Evolutionary conservation across 1,284 basidiomycete genomes (phyloP), one percentile per base, ranked within the genome.

Genomic region (Sporisorium graminicola): DNA sequence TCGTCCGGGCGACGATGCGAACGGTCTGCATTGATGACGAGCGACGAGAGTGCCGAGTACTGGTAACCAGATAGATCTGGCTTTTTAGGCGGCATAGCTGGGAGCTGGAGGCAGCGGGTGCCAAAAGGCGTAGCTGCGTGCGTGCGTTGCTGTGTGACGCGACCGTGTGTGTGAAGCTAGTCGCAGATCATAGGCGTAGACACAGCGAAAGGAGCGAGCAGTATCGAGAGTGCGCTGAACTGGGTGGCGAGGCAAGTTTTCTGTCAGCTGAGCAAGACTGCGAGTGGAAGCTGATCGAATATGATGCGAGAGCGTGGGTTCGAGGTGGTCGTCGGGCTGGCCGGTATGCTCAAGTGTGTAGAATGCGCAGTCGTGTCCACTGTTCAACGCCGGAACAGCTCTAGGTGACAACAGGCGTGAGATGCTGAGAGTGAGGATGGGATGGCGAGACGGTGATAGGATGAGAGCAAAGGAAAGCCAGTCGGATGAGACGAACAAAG

Each of bases 1-100:
- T 99, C 97, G 59, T 84, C 80, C 18, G 78, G 65, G 5, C 74
- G 75, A 42, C 77, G 79, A 51, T 76, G 67, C 13, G 73, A 64
- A 12, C 82, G 80, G 37, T 83, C 83, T 2, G 82, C 70, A 52
- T 69, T 80, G 65, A 83, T 82, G 65, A 85, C 83, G 42, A 82
- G 79, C 18, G 82, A 83, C 20, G 81, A 83, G 46, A 85, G 79
- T 26, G 83, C 83, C 55, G 80, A 81, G 67, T 85, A 85, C 68
- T 84, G 83, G 75, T 85, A 85, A 53, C 83, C 83, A 46, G 82
- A 83, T 33, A 78, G 70, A 56, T 85, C 83, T 52, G 77, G 81
- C 68, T 82, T 82, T 51, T 83, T 82, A 22, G 82, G 82, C 57
- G 82, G 79, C 83, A 84, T 84, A 31, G 40, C 65, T 58, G 35